Evolutionary conservation across 1,284 basidiomycete genomes (phyloP).

Genomic region (Phellinidium pouzarii): DNA sequence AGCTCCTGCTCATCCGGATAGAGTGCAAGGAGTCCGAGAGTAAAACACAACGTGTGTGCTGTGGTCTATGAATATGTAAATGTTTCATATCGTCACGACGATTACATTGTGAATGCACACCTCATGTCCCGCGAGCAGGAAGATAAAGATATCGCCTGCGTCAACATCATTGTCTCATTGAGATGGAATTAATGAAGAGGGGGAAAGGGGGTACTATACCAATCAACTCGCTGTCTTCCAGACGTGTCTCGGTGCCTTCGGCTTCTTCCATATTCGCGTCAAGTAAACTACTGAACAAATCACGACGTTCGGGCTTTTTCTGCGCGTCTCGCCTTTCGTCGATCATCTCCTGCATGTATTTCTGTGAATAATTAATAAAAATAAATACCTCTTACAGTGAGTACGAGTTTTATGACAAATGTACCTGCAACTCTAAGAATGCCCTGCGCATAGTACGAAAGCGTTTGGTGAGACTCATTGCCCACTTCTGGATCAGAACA

Average conservation of each 20-base stretch:
- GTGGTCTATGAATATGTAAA: constrained; percentile 22
- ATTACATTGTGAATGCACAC: constrained; percentile 1
- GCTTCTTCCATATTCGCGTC: constrained; percentile 17
- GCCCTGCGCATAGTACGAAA: constrained; percentile 10
- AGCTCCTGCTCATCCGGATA: constrained; percentile 39
- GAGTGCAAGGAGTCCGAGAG: constrained; percentile 37
- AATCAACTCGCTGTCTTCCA: constrained; percentile 19
- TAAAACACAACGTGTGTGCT: constrained; percentile 38
- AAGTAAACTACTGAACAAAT: constrained; percentile 19
- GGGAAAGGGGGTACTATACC: not conserved
- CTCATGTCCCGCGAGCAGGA: constrained; percentile 22
- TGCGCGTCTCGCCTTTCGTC: constrained; percentile 12
- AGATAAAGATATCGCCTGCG: constrained; percentile 20
- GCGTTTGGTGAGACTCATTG: constrained; percentile 6
- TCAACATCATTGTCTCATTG: not conserved
- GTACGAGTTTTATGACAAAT: too few relatives aligned
- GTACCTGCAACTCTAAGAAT: constrained; percentile 8
- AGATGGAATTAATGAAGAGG: not conserved
- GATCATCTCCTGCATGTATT: constrained; percentile 22
- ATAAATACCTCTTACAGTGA: too few relatives aligned
- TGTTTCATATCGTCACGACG: too few relatives aligned
- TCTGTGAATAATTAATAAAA: too few relatives aligned
- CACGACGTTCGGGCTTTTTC: constrained; percentile 14
- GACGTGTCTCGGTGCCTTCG: constrained; percentile 3
- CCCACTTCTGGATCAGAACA: constrained; percentile 15